Evolutionary conservation across 805 yeast species (phyloP), one percentile per base, ranked within the genome.

Genomic region (Teunomyces aglyptinius): DNA sequence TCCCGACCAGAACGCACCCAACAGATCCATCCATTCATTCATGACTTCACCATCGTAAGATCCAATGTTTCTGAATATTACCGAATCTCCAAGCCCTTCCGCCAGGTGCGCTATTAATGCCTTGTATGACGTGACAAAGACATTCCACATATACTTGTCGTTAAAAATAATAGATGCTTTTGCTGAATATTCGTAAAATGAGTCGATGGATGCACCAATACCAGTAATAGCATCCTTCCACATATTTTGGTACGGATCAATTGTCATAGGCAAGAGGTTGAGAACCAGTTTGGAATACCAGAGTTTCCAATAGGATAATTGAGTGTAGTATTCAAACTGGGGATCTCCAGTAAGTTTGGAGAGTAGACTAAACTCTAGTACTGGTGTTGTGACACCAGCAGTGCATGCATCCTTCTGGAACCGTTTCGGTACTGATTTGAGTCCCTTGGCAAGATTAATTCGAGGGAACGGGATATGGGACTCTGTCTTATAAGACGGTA

Each of bases 1-100:
- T 0, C 97, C 96, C 0, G 96, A 85, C 78, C 89, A 90, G 63
- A 91, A 91, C 0, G 96, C 97, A 41, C 89, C 76, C 44, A 91
- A 69, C 48, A 94, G 77, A 61, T 91, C 98, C 5, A 92, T 80
- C 97, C 97, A 91, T 22, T 71, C 65, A 5, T 82, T 71, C 2
- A 71, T 66, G 0, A 68, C 58, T 1, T 59, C 55, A 0, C 94
- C 96, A 16, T 70, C 70, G 7, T 66, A 56, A 3, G 77, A 68
- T 45, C 83, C 77, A 1, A 88, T 72, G 55, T 88, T 88, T 6
- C 82, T 73, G 58, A 82, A 80, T 0, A 73, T 71, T 43, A 75
- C 65, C 33, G 41, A 43, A 1, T 64, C 65, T 10, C 56, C 60
- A 31, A 31, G 39, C 22, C 41, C 42, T 45, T 57, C 60, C 1